Evolutionary conservation across 805 yeast genomes (phyloP).

Genomic region (Ogataea salicorniae): DNA sequence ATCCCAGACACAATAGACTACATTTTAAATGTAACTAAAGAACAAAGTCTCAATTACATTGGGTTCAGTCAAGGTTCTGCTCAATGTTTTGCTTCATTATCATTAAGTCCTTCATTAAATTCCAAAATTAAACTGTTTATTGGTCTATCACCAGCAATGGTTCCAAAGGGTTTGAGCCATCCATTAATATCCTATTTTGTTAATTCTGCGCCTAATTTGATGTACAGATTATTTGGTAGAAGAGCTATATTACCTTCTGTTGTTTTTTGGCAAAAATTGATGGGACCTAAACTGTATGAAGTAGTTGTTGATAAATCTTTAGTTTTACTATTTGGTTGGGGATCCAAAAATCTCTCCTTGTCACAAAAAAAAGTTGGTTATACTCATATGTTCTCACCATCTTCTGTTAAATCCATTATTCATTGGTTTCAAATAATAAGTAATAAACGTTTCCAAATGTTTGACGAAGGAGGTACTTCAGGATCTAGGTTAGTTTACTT

Average conservation of each 20-base stretch:
- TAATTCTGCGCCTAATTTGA: slow-evolving; percentile 67
- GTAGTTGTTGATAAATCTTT: slow-evolving; percentile 42
- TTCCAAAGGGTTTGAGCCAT: slow-evolving; percentile 74
- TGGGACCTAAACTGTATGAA: slow-evolving; percentile 47
- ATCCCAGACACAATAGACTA: slow-evolving; percentile 81
- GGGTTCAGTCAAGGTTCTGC: slow-evolving; percentile 96
- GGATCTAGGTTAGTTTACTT: slow-evolving; percentile 27
- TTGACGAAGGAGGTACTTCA: slow-evolving; percentile 37
- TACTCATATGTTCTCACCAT: slow-evolving; percentile 49
- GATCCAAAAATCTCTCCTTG: slow-evolving; percentile 36
- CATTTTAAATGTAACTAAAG: slow-evolving; percentile 49
- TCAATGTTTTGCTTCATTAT: slow-evolving; percentile 80
- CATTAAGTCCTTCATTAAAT: slow-evolving; percentile 61
- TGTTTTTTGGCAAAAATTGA: slow-evolving; percentile 46
- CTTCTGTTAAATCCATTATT: slow-evolving; percentile 51
- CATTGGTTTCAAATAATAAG: slow-evolving; percentile 46
- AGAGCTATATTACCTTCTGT: slow-evolving; percentile 73
- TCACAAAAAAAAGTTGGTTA: slow-evolving; percentile 43
- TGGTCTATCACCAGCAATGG: slow-evolving; percentile 91
- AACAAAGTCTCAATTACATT: slow-evolving; percentile 52
- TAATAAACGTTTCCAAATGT: slow-evolving; percentile 47
- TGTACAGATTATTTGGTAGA: slow-evolving; percentile 70
- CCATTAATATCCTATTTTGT: slow-evolving; percentile 43
- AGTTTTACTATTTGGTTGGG: slow-evolving; percentile 45
- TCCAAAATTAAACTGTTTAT: slow-evolving; percentile 51